Conservation (phyloP, 495 filamentous ascomycete species). For the Daldinia childiae region DNA sequence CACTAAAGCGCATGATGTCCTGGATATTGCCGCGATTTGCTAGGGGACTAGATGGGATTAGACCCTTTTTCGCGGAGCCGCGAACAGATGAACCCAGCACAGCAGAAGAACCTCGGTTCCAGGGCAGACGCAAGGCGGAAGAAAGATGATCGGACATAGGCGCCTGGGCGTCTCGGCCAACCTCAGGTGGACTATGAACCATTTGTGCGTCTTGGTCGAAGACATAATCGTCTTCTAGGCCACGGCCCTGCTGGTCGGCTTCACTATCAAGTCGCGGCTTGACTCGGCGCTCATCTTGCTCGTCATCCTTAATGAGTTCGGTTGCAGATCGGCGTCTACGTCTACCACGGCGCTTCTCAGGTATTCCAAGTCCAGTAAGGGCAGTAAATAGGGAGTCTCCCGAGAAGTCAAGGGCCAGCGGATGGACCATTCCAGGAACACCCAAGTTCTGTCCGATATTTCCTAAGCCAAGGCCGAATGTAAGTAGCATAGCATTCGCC, state of each 20-base stretch:
- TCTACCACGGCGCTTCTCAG: slow-evolving; percentile 22
- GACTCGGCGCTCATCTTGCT: slow-evolving; percentile 40
- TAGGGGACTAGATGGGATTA: slow-evolving; percentile 53
- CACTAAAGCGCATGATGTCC: slow-evolving; percentile 55
- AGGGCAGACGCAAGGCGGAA: slow-evolving; percentile 51
- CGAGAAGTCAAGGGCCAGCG: slow-evolving; percentile 51
- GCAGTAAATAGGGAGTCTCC: slow-evolving; percentile 49
- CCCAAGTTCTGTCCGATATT: slow-evolving; percentile 47
- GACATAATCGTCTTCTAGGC: slow-evolving; percentile 36
- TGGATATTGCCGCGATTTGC: slow-evolving; percentile 45
- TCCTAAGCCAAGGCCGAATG: slow-evolving; percentile 57
- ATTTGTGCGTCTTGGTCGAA: slow-evolving; percentile 32
- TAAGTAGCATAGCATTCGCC: slow-evolving; percentile 54
- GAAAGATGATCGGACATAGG: slow-evolving; percentile 53
- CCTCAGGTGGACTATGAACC: slow-evolving; percentile 42
- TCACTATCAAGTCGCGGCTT: slow-evolving; percentile 37
- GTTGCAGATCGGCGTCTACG: slow-evolving; percentile 42
- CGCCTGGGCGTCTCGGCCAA: slow-evolving; percentile 50
- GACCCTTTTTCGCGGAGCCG: slow-evolving; percentile 46
- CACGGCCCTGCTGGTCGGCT: slow-evolving; percentile 29
- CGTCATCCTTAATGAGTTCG: slow-evolving; percentile 36
- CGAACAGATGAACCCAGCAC: slow-evolving; percentile 54
- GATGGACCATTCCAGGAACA: slow-evolving; percentile 44
- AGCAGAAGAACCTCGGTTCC: slow-evolving; percentile 56
- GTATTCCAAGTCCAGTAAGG: slow-evolving; percentile 38